Evolutionary conservation across 1,284 basidiomycete genomes (phyloP).

Genomic region (Sporisorium sorghi): DNA sequence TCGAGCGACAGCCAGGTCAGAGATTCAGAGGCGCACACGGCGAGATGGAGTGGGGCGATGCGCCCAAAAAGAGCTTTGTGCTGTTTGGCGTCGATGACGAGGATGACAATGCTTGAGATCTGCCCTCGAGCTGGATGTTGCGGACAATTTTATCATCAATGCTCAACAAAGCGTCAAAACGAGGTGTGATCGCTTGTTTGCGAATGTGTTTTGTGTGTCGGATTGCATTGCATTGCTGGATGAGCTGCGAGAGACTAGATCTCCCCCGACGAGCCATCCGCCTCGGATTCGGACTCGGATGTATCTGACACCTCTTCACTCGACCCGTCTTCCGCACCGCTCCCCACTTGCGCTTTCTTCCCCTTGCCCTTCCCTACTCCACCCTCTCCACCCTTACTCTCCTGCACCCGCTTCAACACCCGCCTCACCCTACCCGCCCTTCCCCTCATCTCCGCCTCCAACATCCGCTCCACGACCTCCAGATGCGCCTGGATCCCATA

Average conservation of each 20-base stretch:
- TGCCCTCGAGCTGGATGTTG: no score
- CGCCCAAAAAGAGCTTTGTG: constrained; percentile 50
- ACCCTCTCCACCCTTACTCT: neutral
- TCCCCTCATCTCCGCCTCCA: constrained; percentile 12
- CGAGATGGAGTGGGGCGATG: constrained; percentile 55
- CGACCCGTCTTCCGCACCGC: neutral
- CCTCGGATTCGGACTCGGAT: neutral
- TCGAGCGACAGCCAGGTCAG: constrained; percentile 32
- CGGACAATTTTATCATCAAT: constrained; percentile 9
- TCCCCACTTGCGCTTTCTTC: neutral
- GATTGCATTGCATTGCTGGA: neutral
- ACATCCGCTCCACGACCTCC: constrained; percentile 34
- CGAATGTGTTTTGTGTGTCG: neutral
- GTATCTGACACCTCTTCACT: neutral
- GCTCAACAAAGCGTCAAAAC: neutral
- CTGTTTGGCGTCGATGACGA: constrained; percentile 54
- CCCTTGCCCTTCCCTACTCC: neutral
- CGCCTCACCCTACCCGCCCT: constrained; percentile 17
- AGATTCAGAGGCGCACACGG: constrained; percentile 49
- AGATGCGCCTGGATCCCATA: constrained; percentile 41
- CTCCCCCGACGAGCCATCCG: constrained; percentile 1
- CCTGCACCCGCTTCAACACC: constrained; percentile 7
- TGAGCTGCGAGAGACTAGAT: neutral
- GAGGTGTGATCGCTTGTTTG: neutral
- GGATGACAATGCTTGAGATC: constrained; percentile 16